Percentiles rank a stretch among this genome's conserved stretches.
phyloP scores from a whole-genome alignment of 2,329 filamentous ascomycete species.

The Fusarium liriodendri region DNA sequence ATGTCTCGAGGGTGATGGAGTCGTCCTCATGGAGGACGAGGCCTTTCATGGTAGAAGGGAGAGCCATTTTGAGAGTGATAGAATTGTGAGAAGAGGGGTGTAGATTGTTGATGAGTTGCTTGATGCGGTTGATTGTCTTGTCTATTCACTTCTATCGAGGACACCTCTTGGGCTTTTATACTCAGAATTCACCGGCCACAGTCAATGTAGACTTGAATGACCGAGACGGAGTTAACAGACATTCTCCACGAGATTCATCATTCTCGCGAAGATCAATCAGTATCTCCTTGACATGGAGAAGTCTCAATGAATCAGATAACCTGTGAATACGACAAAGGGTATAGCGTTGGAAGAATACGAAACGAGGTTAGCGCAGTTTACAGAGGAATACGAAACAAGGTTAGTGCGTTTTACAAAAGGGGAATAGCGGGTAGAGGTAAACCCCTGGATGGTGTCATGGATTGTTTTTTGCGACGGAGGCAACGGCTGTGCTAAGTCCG shows the following conservation, averaged over 20 bases:
- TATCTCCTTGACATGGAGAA: neutral
- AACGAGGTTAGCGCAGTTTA: neutral
- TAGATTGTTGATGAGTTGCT: neutral
- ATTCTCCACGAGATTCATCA: neutral
- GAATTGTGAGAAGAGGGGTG: neutral
- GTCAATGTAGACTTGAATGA: neutral
- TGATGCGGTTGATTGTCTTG: neutral
- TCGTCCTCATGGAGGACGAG: conserved; percentile 29
- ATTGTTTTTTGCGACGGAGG: neutral
- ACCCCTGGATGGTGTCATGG: neutral
- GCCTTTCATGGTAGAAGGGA: conserved; percentile 34
- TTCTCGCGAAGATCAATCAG: neutral
- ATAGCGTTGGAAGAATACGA: conserved; percentile 9
- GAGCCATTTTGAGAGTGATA: conserved; percentile 17
- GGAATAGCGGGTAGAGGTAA: neutral
- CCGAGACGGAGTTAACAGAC: neutral
- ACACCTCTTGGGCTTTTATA: conserved; percentile 1
- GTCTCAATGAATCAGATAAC: neutral
- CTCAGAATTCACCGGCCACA: neutral
- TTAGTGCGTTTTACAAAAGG: neutral
- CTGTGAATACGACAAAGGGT: neutral
- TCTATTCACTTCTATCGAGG: neutral
- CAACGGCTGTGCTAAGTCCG: neutral
- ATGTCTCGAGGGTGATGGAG: conserved; percentile 16
- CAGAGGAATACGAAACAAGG: conserved; percentile 14